phyloP scores from a whole-genome alignment of 1,284 basidiomycete species.

The Cryptococcus neoformans region DNA sequence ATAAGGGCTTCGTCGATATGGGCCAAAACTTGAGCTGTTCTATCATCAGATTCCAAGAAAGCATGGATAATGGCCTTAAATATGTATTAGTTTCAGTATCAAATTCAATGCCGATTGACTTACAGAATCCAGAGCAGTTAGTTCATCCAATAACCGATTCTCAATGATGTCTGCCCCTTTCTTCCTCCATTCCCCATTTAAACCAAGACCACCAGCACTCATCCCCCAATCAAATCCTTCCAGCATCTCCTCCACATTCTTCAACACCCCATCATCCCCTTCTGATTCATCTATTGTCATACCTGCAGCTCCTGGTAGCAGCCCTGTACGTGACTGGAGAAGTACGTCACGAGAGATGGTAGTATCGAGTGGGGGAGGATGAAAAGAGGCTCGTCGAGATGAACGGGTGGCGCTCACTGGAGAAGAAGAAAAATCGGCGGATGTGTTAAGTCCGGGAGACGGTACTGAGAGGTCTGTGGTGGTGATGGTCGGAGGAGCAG shows the following conservation, averaged over 20 bases:
- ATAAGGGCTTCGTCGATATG: slow-evolving; percentile 81
- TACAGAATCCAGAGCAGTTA: slow-evolving; percentile 87
- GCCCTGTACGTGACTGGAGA: slow-evolving; percentile 52
- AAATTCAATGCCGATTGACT: slow-evolving; percentile 11
- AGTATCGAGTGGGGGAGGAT: slow-evolving; percentile 44
- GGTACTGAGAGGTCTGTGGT: slow-evolving; percentile 29
- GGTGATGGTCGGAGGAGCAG: slow-evolving; percentile 27
- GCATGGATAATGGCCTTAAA: slow-evolving; percentile 91
- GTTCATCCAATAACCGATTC: slow-evolving; percentile 75
- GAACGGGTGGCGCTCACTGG: neutral
- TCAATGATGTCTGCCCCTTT: slow-evolving; percentile 81
- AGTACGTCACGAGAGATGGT: slow-evolving; percentile 61
- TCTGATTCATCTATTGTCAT: slow-evolving; percentile 48
- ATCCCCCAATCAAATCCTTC: slow-evolving; percentile 95
- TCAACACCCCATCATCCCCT: slow-evolving; percentile 74
- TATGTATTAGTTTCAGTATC: neutral
- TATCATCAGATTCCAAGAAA: slow-evolving; percentile 84
- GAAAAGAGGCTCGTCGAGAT: slow-evolving; percentile 43
- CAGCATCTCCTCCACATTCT: slow-evolving; percentile 96
- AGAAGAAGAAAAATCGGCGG: neutral
- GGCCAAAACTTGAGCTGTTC: slow-evolving; percentile 80
- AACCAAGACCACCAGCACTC: slow-evolving; percentile 27
- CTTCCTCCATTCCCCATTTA: slow-evolving; percentile 22
- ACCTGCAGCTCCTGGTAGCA: slow-evolving; percentile 38
- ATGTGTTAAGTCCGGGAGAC: neutral